Conservation (phyloP, 2,329 filamentous ascomycete genomes). For the Plenodomus tracheiphilus region DNA sequence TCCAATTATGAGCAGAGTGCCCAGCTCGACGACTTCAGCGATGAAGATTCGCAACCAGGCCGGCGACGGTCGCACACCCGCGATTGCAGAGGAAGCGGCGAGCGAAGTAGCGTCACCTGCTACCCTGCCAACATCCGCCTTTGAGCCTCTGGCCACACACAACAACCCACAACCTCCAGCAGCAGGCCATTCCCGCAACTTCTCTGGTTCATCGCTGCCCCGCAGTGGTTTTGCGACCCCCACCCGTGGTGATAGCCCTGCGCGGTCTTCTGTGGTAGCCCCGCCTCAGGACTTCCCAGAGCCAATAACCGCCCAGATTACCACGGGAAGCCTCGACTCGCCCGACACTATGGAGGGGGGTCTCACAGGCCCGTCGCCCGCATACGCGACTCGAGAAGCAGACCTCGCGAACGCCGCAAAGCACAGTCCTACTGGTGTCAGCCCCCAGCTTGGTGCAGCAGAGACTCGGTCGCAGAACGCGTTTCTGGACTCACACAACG, state of each 20-base stretch:
- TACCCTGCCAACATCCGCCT: slow-evolving; percentile 40
- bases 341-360: slow-evolving; percentile 29
- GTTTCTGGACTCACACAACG: slow-evolving; percentile 41
- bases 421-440: slow-evolving; percentile 23
- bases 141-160: slow-evolving; percentile 30
- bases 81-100: slow-evolving; percentile 58
- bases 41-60: slow-evolving; percentile 44
- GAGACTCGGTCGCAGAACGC: slow-evolving; percentile 39
- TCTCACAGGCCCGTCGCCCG: slow-evolving; percentile 24
- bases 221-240: slow-evolving; percentile 63
- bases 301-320: slow-evolving; percentile 53
- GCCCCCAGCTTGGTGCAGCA: slow-evolving; percentile 29
- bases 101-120: slow-evolving; percentile 40
- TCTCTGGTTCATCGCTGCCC: slow-evolving; percentile 43
- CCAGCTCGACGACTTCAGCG: slow-evolving; percentile 48
- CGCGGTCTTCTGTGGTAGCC: slow-evolving; percentile 60
- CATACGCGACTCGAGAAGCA: slow-evolving; percentile 41
- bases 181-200: slow-evolving; percentile 45
- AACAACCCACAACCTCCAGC: slow-evolving; percentile 42
- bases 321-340: slow-evolving; percentile 43
- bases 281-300: slow-evolving; percentile 49
- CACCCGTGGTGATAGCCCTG: slow-evolving; percentile 62
- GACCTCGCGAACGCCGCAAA: slow-evolving; percentile 40
- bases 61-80: slow-evolving; percentile 52
- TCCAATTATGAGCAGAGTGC: slow-evolving; percentile 65